Evolutionary conservation across 495 filamentous ascomycete species (phyloP), one percentile per base, ranked within the genome.

Genomic region (Podospora pseudocomata): DNA sequence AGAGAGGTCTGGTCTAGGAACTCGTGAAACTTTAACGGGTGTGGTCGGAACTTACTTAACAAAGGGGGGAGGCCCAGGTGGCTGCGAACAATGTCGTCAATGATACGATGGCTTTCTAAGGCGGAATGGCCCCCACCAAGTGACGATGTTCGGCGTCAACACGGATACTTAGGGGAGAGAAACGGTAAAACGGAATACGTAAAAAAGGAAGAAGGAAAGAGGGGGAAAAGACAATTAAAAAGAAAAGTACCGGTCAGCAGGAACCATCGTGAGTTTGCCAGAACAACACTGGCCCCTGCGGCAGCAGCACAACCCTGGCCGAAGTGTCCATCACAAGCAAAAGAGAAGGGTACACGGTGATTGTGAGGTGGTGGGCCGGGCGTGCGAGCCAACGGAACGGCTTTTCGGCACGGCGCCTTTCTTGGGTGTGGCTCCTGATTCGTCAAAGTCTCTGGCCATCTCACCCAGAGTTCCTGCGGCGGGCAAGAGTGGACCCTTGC

Each of bases 31-130:
- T 54, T 59, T 65, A 60, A 67, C 70, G 67, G 67, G 60, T 66
- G n/a, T 59, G 67, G 7, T 61, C 72, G 69, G 64, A 60, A 73
- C 71, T 58, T 73, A 73, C 71, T 26, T 63, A 66, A 68, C 65
- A 65, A 71, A 69, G 66, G 23, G 23, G 23, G 23, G 23, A 65
- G 61, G 59, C 6, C 32, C 30, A 23, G 39, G 39, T 44, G 54
- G 65, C 27, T 60, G 44, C 20, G 11, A 66, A 53, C 63, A 64
- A 69, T 64, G 70, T 68, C 67, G 68, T 32, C 26, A 16, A 30
- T 27, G 16, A 49, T 49, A 49, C 39, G 39, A 49, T 32, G 30
- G 1, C 23, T 11, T 39, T 39, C 34, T 39, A 39, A 11, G 5
- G 34, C 11, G 11, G 11, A 11, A 39, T 39, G 34, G 13, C 39